Conservation (phyloP, 768 basidiomycete species). For the Mycena galopus region DNA sequence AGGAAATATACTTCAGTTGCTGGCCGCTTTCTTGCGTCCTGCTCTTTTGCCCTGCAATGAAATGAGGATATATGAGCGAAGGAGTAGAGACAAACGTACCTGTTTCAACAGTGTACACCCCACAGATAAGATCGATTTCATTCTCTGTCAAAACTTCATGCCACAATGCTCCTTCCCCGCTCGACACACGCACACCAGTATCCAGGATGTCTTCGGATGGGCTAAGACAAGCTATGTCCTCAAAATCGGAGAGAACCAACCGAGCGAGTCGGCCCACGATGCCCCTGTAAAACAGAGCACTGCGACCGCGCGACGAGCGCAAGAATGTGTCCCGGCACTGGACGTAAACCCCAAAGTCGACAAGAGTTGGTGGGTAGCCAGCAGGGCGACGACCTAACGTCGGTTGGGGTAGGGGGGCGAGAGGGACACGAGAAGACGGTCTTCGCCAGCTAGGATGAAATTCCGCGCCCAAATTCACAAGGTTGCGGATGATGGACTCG, state of each 20-base stretch:
- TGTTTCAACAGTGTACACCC: conserved; percentile 29
- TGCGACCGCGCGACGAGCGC: conserved; percentile 21
- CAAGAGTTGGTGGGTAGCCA: conserved; percentile 18
- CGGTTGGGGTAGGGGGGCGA: background rate
- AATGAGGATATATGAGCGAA: conserved; percentile 4
- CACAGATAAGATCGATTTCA: conserved; percentile 28
- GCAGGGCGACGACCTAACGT: conserved; percentile 25
- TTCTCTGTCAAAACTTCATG: conserved; percentile 5
- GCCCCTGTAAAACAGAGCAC: conserved; percentile 25
- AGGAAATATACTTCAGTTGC: conserved; percentile 2
- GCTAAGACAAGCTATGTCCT: conserved; percentile 2
- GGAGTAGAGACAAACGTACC: conserved; percentile 4
- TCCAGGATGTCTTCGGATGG: conserved; percentile 24
- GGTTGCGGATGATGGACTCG: conserved; percentile 11
- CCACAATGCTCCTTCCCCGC: conserved; percentile 10
- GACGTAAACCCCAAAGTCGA: conserved; percentile 25
- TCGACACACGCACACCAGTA: background rate
- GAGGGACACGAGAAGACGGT: conserved; percentile 1
- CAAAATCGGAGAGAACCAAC: conserved; percentile 3
- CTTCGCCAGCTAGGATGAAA: conserved; percentile 25
- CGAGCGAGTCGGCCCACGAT: conserved; percentile 25
- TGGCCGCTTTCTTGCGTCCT: background rate
- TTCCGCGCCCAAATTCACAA: conserved; percentile 14
- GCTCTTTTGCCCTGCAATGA: conserved; percentile 23
- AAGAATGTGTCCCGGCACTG: conserved; percentile 19